phyloP scores from a whole-genome alignment of 345 rosid genomes.

The Gossypium australe region DNA sequence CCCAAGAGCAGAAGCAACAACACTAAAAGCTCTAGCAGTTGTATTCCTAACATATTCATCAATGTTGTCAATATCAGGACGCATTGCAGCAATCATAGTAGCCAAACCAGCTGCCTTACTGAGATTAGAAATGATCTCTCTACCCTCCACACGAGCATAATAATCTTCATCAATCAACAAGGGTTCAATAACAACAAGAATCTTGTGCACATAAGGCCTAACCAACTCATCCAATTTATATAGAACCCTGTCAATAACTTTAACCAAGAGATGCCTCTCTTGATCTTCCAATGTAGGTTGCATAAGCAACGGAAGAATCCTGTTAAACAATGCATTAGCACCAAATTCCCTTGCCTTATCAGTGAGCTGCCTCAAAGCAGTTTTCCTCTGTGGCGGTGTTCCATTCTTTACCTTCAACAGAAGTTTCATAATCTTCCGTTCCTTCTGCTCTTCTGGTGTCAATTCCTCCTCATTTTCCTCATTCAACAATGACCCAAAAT shows the following conservation, averaged over 20 bases:
- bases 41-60: constrained; percentile 99
- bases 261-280: constrained; percentile 97
- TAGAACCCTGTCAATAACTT: constrained; percentile 91
- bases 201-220: constrained; percentile 92
- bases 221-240: constrained; percentile 96
- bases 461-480: constrained; percentile 93
- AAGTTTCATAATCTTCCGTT: constrained; percentile 95
- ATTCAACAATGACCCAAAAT: constrained; percentile 75
- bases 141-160: constrained; percentile 99
- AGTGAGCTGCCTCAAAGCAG: constrained; percentile 92
- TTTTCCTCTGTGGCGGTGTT: constrained; percentile 96
- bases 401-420: constrained; percentile 96
- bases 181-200: constrained; percentile 98
- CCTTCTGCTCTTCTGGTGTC: constrained; percentile 91
- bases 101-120: constrained; percentile 99
- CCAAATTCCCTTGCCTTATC: constrained; percentile 98
- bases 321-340: constrained; percentile 90
- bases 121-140: constrained; percentile 95
- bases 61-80: constrained; percentile 95
- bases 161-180: constrained; percentile 97
- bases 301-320: constrained; percentile 91
- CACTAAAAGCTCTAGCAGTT: constrained; percentile 99
- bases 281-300: constrained; percentile 98
- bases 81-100: constrained; percentile 99
- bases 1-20: constrained; percentile 87